These are phyloP conservation scores for Apium graveolens DNA, from an alignment of 129 eudicot species.

Conservation along the genomic window DNA sequence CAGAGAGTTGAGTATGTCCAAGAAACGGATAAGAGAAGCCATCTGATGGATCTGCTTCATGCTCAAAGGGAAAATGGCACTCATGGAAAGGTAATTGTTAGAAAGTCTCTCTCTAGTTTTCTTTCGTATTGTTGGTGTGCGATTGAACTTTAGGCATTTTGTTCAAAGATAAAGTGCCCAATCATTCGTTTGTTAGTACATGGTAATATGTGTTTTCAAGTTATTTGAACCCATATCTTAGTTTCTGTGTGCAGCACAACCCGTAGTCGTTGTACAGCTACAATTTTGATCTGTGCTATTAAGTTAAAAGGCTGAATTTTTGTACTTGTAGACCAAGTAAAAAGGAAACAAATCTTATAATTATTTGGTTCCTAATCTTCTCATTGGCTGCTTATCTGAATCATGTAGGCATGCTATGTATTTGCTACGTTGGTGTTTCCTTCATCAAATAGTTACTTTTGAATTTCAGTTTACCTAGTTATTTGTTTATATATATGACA, in stretches of 20 bases:
- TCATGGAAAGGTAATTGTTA: conserved; percentile 41
- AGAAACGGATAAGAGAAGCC: conserved; percentile 60
- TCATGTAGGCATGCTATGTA: no score
- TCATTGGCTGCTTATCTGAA: no score
- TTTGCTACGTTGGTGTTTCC: neutral
- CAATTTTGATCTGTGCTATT: neutral
- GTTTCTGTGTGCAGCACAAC: neutral
- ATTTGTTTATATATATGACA: neutral
- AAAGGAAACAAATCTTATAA: neutral
- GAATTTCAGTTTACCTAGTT: neutral
- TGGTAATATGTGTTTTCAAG: neutral
- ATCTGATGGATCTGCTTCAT: conserved; percentile 71
- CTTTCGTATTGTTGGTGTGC: neutral
- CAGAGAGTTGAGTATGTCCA: conserved; percentile 69
- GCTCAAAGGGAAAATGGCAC: conserved; percentile 53
- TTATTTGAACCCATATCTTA: neutral
- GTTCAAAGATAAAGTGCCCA: neutral
- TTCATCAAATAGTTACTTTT: neutral
- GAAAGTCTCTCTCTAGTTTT: neutral
- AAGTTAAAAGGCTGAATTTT: neutral
- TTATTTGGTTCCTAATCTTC: neutral
- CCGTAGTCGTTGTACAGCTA: neutral
- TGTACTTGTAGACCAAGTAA: neutral
- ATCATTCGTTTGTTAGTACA: neutral
- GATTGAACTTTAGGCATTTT: neutral